phyloP scores from a whole-genome alignment of 2,329 filamentous ascomycete species.

The Corniculantispora saksenae region DNA sequence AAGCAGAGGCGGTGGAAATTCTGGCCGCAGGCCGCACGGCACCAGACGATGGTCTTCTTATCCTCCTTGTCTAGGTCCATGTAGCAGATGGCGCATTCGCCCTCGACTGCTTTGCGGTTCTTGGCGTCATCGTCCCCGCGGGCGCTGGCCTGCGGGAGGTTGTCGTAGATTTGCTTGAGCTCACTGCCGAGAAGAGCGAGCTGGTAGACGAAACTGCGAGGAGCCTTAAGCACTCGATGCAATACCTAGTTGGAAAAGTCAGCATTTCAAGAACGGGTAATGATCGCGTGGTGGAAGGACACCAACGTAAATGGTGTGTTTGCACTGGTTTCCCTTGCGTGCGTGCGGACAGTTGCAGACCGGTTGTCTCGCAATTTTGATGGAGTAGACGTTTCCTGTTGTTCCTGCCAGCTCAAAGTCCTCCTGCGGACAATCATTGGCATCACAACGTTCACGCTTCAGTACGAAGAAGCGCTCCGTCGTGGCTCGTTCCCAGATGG shows the following conservation, averaged over 20 bases:
- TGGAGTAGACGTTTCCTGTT: constrained; percentile 66
- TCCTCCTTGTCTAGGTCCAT: constrained; percentile 43
- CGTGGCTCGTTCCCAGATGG: constrained; percentile 41
- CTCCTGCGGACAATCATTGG: constrained; percentile 44
- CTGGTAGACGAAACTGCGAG: constrained; percentile 59
- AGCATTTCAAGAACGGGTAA: background rate
- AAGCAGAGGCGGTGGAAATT: constrained; percentile 58
- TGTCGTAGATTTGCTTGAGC: constrained; percentile 57
- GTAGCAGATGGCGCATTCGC: constrained; percentile 60
- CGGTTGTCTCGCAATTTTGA: constrained; percentile 53
- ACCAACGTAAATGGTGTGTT: constrained; percentile 62
- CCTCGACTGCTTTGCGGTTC: constrained; percentile 51
- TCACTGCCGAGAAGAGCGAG: constrained; percentile 60
- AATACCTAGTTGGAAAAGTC: constrained; percentile 45
- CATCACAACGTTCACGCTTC: constrained; percentile 38
- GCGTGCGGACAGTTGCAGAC: constrained; percentile 59
- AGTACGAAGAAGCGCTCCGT: constrained; percentile 51
- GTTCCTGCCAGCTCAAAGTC: constrained; percentile 60
- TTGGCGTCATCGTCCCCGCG: constrained; percentile 33
- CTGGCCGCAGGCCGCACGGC: constrained; percentile 52
- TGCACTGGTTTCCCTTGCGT: constrained; percentile 59
- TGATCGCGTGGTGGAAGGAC: background rate
- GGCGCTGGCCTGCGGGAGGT: constrained; percentile 49
- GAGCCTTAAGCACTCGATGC: constrained; percentile 59
- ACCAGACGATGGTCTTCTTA: constrained; percentile 49